Conservation (phyloP, 495 filamentous ascomycete genomes). For the Aspergillus haitiensis region DNA sequence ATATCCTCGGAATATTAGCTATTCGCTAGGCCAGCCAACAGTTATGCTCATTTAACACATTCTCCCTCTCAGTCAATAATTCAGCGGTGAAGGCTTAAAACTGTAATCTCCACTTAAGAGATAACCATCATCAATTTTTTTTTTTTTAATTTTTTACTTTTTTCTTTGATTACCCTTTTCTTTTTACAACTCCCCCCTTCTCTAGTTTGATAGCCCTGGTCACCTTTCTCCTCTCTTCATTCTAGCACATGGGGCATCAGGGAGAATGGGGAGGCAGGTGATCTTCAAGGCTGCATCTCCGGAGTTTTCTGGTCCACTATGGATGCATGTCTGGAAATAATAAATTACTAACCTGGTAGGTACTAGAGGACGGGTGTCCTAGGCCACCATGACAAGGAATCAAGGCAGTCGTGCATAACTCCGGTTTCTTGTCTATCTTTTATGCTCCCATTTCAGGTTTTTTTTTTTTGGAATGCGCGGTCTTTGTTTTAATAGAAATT, state of each 20-base stretch:
- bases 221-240: conserved; percentile 12
- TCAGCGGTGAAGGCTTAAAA: conserved; percentile 14
- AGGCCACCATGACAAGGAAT: conserved; percentile 14
- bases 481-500: no score
- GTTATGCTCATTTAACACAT: not conserved
- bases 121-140: not conserved
- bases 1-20: conserved; percentile 16
- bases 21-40: conserved; percentile 4
- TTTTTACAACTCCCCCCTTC: no score
- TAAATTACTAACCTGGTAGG: conserved; percentile 20
- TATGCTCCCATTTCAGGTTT: conserved; percentile 16
- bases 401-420: conserved; percentile 21
- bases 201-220: not conserved
- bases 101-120: not conserved
- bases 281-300: conserved; percentile 25
- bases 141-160: not conserved
- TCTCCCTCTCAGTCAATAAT: not conserved
- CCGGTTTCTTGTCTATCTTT: conserved; percentile 17
- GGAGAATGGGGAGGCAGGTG: conserved; percentile 13
- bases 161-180: no score
- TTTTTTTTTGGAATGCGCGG: conserved; percentile 1
- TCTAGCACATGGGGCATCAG: conserved; percentile 12
- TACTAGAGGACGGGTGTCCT: conserved; percentile 18
- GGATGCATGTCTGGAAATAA: conserved; percentile 20
- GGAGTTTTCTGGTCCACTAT: conserved; percentile 24